A percentile compares a stretch with the other conserved stretches of the same genome.
These are phyloP conservation scores for Sporobolomyces pararoseus DNA, from an alignment of 768 basidiomycete species.

Conservation along the genomic window DNA sequence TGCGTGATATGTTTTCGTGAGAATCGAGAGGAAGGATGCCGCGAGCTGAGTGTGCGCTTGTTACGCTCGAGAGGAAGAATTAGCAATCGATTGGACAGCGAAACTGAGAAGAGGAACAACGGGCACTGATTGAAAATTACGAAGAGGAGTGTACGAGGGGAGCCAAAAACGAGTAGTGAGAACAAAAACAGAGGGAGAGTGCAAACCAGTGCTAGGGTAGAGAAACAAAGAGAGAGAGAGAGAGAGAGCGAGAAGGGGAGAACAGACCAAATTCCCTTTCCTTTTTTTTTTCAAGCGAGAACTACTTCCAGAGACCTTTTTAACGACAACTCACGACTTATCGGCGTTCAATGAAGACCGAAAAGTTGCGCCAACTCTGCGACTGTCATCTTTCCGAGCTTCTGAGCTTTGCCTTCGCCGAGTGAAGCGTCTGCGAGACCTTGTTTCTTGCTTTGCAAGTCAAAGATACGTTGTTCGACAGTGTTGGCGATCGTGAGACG, in stretches of 20 bases:
- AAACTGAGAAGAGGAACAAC: too few species aligned
- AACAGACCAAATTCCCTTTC: background rate
- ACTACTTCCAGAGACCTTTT: too few species aligned
- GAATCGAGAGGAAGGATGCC: too few species aligned
- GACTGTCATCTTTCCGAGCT: slow-evolving; percentile 33
- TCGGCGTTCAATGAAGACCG: background rate
- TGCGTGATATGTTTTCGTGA: too few species aligned
- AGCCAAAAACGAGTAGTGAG: background rate
- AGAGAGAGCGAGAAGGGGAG: background rate
- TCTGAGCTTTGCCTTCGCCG: slow-evolving; percentile 33
- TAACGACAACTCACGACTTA: background rate
- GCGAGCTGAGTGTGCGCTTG: too few species aligned
- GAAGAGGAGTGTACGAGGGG: too few species aligned
- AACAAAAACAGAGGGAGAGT: background rate
- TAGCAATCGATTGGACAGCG: too few species aligned
- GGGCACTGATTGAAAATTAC: too few species aligned
- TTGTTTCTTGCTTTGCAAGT: slow-evolving; percentile 60
- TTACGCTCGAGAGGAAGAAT: too few species aligned
- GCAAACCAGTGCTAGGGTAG: too few species aligned
- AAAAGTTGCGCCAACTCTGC: slow-evolving; percentile 24
- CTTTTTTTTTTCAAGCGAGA: background rate
- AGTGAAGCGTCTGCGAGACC: slow-evolving; percentile 47
- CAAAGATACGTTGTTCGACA: slow-evolving; percentile 62
- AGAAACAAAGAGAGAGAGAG: background rate
- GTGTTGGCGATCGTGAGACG: slow-evolving; percentile 50